Conservation (phyloP, 805 yeast species). For the Zygoascus bituminiphila region DNA sequence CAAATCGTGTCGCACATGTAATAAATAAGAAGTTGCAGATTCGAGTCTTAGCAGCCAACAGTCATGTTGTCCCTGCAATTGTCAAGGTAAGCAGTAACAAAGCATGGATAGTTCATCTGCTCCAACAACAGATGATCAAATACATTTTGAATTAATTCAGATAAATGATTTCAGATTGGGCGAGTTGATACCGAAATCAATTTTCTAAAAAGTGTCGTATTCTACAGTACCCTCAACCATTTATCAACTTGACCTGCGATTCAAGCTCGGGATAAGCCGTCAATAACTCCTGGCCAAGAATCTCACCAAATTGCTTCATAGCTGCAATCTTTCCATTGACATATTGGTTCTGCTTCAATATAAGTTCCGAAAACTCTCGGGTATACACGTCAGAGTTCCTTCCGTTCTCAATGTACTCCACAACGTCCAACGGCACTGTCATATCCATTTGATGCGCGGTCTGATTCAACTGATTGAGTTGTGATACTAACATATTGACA, state of each 20-base stretch:
- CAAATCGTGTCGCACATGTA: too few species aligned
- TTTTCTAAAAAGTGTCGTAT: too few species aligned
- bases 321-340: conserved; percentile 79
- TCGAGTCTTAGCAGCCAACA: too few species aligned
- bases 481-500: conserved; percentile 16
- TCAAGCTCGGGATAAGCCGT: conserved; percentile 74
- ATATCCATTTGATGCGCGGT: conserved; percentile 12
- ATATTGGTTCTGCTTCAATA: conserved; percentile 82
- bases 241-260: neutral
- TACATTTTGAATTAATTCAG: too few species aligned
- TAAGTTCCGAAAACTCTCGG: conserved; percentile 90
- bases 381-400: conserved; percentile 96
- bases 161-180: too few species aligned
- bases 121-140: too few species aligned
- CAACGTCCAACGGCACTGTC: conserved; percentile 18
- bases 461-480: conserved; percentile 10
- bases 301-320: conserved; percentile 51
- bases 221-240: neutral
- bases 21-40: too few species aligned
- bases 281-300: conserved; percentile 58
- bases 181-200: too few species aligned
- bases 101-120: too few species aligned
- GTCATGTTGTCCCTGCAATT: too few species aligned
- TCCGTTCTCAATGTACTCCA: conserved; percentile 80
- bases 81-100: too few species aligned